Percentiles rank a stretch among this genome's conserved stretches.
Evolutionary conservation across 805 yeast species (phyloP).

Genomic region (Candida montana): DNA sequence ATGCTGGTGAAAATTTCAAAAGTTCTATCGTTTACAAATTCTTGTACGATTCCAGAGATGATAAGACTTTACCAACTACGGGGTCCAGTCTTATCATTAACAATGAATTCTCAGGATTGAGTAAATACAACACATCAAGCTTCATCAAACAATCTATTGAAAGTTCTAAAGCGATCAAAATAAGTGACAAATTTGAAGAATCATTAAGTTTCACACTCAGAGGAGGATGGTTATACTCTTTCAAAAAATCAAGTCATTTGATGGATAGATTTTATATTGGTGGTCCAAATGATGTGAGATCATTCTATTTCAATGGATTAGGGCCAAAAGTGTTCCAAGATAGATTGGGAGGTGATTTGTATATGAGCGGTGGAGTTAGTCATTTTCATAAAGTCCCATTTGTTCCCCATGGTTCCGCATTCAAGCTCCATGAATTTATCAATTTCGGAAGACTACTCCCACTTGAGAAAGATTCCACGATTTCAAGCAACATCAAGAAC

Average conservation of each 20-base stretch:
- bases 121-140: conserved; percentile 18
- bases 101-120: conserved; percentile 40
- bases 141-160: conserved; percentile 35
- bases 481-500: conserved; percentile 20
- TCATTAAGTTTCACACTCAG: conserved; percentile 46
- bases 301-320: conserved; percentile 60
- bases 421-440: conserved; percentile 58
- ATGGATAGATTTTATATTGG: conserved; percentile 83
- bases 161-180: conserved; percentile 26
- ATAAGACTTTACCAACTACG: conserved; percentile 35
- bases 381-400: conserved; percentile 58
- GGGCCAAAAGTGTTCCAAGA: conserved; percentile 56
- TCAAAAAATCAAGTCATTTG: conserved; percentile 39
- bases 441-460: conserved; percentile 58
- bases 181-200: conserved; percentile 25
- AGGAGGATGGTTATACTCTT: conserved; percentile 51
- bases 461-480: conserved; percentile 28
- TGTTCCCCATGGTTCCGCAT: conserved; percentile 40
- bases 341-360: conserved; percentile 64
- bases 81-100: conserved; percentile 37
- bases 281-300: conserved; percentile 68
- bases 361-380: conserved; percentile 51
- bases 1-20: conserved; percentile 61
- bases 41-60: conserved; percentile 37
- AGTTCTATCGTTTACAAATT: conserved; percentile 41